Evolutionary conservation across 257 asterid genomes (phyloP).

Genomic region (Solanum ossicruentum): DNA sequence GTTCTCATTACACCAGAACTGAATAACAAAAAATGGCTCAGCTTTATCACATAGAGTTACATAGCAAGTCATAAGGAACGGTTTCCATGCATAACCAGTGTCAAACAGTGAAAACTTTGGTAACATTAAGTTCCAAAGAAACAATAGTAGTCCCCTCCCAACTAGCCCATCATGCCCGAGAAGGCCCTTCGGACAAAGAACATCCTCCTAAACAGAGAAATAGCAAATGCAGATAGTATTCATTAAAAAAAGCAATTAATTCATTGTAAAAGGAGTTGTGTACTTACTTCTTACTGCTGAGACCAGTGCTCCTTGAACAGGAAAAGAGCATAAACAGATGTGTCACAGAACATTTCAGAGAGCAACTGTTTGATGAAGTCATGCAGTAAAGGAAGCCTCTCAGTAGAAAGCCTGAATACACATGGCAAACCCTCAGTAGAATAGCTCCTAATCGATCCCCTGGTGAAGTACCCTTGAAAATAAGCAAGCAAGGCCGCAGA

Average conservation of each 20-base stretch:
- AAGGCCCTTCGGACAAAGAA: not conserved
- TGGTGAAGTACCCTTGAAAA: conserved; percentile 3
- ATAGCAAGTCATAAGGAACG: not conserved
- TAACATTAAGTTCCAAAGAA: not conserved
- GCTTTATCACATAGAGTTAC: not conserved
- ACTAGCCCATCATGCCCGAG: not conserved
- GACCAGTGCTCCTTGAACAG: conserved; percentile 17
- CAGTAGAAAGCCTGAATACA: conserved; percentile 11
- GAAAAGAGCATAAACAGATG: conserved; percentile 2
- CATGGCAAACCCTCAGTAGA: conserved; percentile 18
- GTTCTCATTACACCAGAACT: not conserved
- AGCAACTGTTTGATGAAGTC: conserved; percentile 2
- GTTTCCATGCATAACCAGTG: not conserved
- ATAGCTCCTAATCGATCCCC: conserved; percentile 7
- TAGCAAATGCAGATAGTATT: not conserved
- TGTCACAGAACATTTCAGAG: conserved; percentile 8
- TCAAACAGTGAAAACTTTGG: not conserved
- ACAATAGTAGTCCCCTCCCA: not conserved
- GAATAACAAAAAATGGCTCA: not conserved
- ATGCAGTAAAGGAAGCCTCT: conserved; percentile 15
- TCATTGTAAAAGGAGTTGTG: conserved; percentile 12
- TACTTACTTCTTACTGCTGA: conserved; percentile 29
- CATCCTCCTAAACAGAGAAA: not conserved
- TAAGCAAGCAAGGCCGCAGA: not conserved
- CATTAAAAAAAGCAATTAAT: not conserved